phyloP scores from a whole-genome alignment of 768 basidiomycete genomes.

The Amanita pseudoporphyria region DNA sequence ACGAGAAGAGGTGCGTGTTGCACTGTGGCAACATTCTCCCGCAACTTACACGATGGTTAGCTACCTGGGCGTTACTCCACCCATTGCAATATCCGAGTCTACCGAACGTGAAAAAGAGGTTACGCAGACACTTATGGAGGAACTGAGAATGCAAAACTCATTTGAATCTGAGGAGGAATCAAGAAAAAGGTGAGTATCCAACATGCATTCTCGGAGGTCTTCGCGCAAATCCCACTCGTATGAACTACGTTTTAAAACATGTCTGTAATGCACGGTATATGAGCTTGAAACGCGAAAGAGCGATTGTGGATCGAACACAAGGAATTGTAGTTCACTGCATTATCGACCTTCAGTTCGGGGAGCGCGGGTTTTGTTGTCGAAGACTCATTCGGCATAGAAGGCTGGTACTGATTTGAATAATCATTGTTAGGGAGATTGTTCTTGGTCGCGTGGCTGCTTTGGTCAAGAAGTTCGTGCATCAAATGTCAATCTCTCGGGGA shows the following conservation, averaged over 20 bases:
- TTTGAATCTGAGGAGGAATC: slow-evolving; percentile 90
- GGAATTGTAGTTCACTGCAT: neutral
- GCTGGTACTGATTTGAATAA: slow-evolving; percentile 1
- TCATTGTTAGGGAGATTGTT: slow-evolving; percentile 72
- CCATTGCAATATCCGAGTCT: slow-evolving; percentile 71
- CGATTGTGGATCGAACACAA: slow-evolving; percentile 1
- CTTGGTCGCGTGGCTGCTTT: slow-evolving; percentile 82
- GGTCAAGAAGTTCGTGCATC: slow-evolving; percentile 88
- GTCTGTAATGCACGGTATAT: neutral
- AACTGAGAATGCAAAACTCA: slow-evolving; percentile 74
- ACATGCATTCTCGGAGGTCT: slow-evolving; percentile 1
- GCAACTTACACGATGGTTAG: slow-evolving; percentile 26
- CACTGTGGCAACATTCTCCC: neutral
- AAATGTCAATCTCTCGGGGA: slow-evolving; percentile 68
- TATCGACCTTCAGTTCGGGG: neutral
- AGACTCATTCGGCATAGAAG: neutral
- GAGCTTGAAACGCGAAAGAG: neutral
- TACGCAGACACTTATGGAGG: slow-evolving; percentile 80
- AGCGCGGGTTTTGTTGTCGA: neutral
- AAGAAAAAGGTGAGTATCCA: slow-evolving; percentile 63
- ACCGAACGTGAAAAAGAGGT: slow-evolving; percentile 76
- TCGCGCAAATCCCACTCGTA: slow-evolving; percentile 1
- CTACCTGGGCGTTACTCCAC: slow-evolving; percentile 76
- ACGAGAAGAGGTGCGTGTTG: slow-evolving; percentile 7
- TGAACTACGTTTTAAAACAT: slow-evolving; percentile 1